A percentile compares a stretch with the other conserved stretches of the same genome.
These are phyloP conservation scores for cucumber (Cucumis sativus) DNA, from an alignment of 306 rosid genomes.

Conservation along the genomic window Cucumber_9930_V3 NC_026659.2:6637001-6637500, in stretches of 20 bases:
- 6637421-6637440: neutral
- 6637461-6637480: slow-evolving; percentile 58
- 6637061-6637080: slow-evolving; percentile 53
- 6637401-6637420: neutral
- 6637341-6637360: slow-evolving; percentile 74
- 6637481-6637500: slow-evolving; percentile 70
- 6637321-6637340: slow-evolving; percentile 65
- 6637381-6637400: neutral
- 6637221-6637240: slow-evolving; percentile 60
- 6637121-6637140: slow-evolving; percentile 9
- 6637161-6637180: slow-evolving; percentile 49
- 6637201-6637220: slow-evolving; percentile 75
- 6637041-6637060: slow-evolving; percentile 30
- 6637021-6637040: slow-evolving; percentile 21
- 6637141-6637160: neutral
- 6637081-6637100: slow-evolving; percentile 51
- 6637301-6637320: slow-evolving; percentile 34
- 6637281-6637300: slow-evolving; percentile 49
- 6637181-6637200: slow-evolving; percentile 89
- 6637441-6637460: slow-evolving; percentile 42
- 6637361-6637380: neutral
- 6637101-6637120: neutral
- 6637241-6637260: slow-evolving; percentile 38
- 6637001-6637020: slow-evolving; percentile 43
- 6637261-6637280: slow-evolving; percentile 36